A percentile compares a stretch with the other conserved stretches of the same genome.
phyloP scores from a whole-genome alignment of 192 early-diverging fungal genomes.

The Backusella australiensis region DNA sequence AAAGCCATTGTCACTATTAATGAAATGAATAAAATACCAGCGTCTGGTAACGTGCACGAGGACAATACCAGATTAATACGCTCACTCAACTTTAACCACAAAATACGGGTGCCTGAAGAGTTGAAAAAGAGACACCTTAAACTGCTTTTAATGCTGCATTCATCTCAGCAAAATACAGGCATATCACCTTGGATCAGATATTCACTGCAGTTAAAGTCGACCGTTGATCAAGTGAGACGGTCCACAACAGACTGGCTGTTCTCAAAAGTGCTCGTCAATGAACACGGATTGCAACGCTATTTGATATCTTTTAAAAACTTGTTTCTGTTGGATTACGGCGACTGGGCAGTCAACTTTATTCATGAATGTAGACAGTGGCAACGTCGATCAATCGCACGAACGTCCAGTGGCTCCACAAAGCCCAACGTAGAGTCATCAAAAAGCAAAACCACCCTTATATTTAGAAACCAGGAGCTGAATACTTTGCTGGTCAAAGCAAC shows the following conservation, averaged over 20 bases:
- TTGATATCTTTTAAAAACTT: slow-evolving; percentile 59
- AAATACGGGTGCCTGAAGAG: slow-evolving; percentile 13
- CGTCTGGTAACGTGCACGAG: background rate
- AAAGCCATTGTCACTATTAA: slow-evolving; percentile 58
- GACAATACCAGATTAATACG: background rate
- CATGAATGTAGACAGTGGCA: slow-evolving; percentile 45
- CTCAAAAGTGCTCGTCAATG: slow-evolving; percentile 62
- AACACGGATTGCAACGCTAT: slow-evolving; percentile 50
- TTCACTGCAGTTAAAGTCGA: slow-evolving; percentile 36
- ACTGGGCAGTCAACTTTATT: slow-evolving; percentile 56
- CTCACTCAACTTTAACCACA: slow-evolving; percentile 12
- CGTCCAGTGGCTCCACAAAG: background rate
- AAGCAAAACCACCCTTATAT: slow-evolving; percentile 14
- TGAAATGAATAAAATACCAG: slow-evolving; percentile 23
- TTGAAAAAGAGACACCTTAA: slow-evolving; percentile 23
- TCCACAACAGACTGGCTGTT: slow-evolving; percentile 61
- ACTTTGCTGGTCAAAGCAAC: slow-evolving; percentile 35
- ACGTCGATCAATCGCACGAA: background rate
- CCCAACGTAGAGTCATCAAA: background rate
- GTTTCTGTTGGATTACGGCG: slow-evolving; percentile 62
- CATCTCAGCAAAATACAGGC: background rate
- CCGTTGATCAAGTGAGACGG: slow-evolving; percentile 47
- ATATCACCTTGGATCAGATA: slow-evolving; percentile 22
- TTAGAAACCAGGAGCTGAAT: slow-evolving; percentile 42
- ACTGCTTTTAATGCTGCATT: slow-evolving; percentile 18